Evolutionary conservation across 2,329 filamentous ascomycete genomes (phyloP).

Genomic region (Fusarium subtropicale): DNA sequence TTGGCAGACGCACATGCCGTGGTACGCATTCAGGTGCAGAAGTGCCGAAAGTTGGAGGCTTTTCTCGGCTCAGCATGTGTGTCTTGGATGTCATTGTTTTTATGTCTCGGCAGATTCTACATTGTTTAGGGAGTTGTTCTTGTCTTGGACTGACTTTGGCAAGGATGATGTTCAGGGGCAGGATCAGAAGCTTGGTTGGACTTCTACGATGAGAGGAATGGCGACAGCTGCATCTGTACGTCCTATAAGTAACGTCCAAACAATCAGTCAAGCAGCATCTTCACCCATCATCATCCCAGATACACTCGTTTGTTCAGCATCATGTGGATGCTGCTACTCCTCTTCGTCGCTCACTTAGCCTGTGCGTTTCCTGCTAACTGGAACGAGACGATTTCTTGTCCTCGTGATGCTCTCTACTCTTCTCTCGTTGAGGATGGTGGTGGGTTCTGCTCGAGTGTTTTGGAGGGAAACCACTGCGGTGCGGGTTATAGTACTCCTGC

Average conservation of each 20-base stretch:
- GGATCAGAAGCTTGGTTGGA: background rate
- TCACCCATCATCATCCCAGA: constrained; percentile 1
- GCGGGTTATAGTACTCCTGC: constrained; percentile 45
- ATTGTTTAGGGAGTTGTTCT: constrained; percentile 7
- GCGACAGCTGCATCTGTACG: background rate
- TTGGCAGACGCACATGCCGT: constrained; percentile 28
- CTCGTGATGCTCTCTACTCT: constrained; percentile 48
- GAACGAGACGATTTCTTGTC: constrained; percentile 42
- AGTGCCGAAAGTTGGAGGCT: constrained; percentile 13
- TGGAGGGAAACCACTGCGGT: constrained; percentile 42
- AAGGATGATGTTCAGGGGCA: background rate
- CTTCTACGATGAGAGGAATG: background rate
- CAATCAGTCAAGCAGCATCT: constrained; percentile 4
- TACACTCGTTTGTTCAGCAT: constrained; percentile 34
- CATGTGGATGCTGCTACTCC: constrained; percentile 42
- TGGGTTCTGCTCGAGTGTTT: constrained; percentile 48
- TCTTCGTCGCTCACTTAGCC: constrained; percentile 15
- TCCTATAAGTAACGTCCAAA: constrained; percentile 33
- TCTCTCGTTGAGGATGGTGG: constrained; percentile 46
- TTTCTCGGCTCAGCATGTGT: constrained; percentile 13
- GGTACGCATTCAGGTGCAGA: constrained; percentile 8
- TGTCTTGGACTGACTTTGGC: background rate
- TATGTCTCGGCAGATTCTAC: constrained; percentile 40
- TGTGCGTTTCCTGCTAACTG: constrained; percentile 30
- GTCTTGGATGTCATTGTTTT: constrained; percentile 1